Percentiles rank a stretch among this genome's conserved stretches.
Evolutionary conservation across 164 flowering plant genomes (phyloP).

Genomic region (Magnolia kwangsiensis): DNA sequence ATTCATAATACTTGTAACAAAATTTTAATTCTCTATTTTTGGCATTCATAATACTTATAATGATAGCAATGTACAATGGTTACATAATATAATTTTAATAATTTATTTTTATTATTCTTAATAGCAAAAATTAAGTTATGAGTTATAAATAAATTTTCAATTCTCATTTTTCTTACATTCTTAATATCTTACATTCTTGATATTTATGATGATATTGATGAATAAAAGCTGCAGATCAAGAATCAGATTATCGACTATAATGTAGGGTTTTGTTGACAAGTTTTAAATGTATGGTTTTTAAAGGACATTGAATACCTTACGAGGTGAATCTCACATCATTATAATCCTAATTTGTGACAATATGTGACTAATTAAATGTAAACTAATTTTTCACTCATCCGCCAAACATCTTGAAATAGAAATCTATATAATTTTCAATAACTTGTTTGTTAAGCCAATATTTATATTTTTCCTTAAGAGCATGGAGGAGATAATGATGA

Average conservation of each 20-base stretch:
- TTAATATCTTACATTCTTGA: constrained; percentile 2
- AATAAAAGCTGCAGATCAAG: constrained; percentile 19
- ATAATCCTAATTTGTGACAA: constrained; percentile 13
- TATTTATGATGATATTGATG: constrained; percentile 14
- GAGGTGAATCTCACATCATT: constrained; percentile 13
- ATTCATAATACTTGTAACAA: constrained; percentile 6
- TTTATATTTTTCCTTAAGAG: constrained; percentile 45
- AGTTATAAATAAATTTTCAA: no score
- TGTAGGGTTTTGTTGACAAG: constrained; percentile 22
- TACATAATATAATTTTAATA: no score
- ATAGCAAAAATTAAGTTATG: neutral
- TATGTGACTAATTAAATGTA: constrained; percentile 23
- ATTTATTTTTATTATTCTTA: no score
- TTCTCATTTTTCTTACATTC: no score
- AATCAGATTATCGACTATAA: constrained; percentile 17
- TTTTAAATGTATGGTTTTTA: constrained; percentile 14
- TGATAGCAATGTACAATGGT: no score
- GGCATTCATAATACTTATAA: neutral
- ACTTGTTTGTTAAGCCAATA: constrained; percentile 43
- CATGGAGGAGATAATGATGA: constrained; percentile 65
- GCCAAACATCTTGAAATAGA: constrained; percentile 17
- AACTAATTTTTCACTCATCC: constrained; percentile 22
- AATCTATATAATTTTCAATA: constrained; percentile 44
- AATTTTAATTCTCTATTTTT: constrained; percentile 16
- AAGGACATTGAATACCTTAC: constrained; percentile 14